These are phyloP conservation scores for Radiomyces spectabilis DNA, from an alignment of 192 early-diverging fungal species.

Conservation along the genomic window DNA sequence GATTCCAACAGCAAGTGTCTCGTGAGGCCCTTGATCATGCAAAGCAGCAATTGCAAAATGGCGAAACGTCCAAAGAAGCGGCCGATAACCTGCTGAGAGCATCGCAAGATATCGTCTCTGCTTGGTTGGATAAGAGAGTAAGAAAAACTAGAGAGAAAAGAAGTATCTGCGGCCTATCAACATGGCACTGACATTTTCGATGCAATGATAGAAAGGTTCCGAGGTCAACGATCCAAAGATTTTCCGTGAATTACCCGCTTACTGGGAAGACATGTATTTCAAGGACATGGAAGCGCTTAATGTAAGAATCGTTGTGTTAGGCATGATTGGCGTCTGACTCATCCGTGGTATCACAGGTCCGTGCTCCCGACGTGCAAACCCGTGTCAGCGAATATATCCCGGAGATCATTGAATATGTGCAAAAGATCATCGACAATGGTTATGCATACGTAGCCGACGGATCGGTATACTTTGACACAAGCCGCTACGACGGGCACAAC, in stretches of 20 bases:
- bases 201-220: slow-evolving; percentile 41
- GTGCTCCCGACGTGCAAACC: slow-evolving; percentile 79
- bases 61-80: slow-evolving; percentile 23
- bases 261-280: slow-evolving; percentile 93
- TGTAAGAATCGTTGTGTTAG: too few species aligned
- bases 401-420: slow-evolving; percentile 84
- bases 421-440: slow-evolving; percentile 91
- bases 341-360: slow-evolving; percentile 46
- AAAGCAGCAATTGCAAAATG: slow-evolving; percentile 33
- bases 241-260: slow-evolving; percentile 88
- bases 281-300: slow-evolving; percentile 89
- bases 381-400: slow-evolving; percentile 96
- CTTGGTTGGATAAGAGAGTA: slow-evolving; percentile 47
- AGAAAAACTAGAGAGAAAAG: not conserved
- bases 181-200: too few species aligned
- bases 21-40: slow-evolving; percentile 34
- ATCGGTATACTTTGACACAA: slow-evolving; percentile 94
- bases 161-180: too few species aligned
- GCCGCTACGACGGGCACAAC: slow-evolving; percentile 67
- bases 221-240: slow-evolving; percentile 82
- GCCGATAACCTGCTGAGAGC: slow-evolving; percentile 43
- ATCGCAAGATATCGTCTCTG: slow-evolving; percentile 42
- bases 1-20: slow-evolving; percentile 25
- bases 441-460: slow-evolving; percentile 89
- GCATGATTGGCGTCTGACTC: too few species aligned